phyloP scores from a whole-genome alignment of 23 red algal species.

The Gracilaria vermiculophylla region DNA sequence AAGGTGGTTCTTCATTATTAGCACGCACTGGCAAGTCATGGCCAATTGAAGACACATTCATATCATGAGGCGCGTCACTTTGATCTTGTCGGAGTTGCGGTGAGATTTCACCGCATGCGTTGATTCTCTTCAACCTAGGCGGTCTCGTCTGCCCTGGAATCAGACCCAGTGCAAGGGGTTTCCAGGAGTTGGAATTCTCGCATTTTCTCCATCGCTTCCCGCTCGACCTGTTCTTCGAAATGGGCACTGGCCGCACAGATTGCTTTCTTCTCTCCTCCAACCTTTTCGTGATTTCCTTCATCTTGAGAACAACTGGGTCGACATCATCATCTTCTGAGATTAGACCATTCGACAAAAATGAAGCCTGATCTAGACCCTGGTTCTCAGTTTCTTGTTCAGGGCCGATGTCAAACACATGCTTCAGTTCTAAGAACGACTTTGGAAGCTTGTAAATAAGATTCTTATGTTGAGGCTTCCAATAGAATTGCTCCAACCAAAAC shows the following conservation, averaged over 20 bases:
- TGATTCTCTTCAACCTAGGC: neutral
- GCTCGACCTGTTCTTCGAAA: neutral
- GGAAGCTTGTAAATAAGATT: neutral
- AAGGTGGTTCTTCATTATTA: neutral
- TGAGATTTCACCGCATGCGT: neutral
- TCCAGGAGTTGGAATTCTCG: constrained; percentile 8
- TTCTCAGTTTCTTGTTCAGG: neutral
- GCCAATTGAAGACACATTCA: neutral
- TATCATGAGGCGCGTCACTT: neutral
- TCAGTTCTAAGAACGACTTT: neutral
- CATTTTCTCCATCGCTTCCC: constrained; percentile 13
- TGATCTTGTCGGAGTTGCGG: neutral
- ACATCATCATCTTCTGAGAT: neutral
- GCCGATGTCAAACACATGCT: neutral
- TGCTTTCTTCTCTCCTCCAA: neutral
- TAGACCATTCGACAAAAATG: neutral
- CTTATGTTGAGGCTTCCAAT: constrained; percentile 55
- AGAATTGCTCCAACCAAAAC: constrained; percentile 52
- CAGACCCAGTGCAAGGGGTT: constrained; percentile 1
- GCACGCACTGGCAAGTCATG: neutral
- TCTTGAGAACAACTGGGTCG: neutral
- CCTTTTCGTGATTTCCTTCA: neutral
- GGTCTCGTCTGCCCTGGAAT: constrained; percentile 31
- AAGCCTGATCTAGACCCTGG: neutral
- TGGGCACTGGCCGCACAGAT: neutral